Evolutionary conservation across 441 rosid species (phyloP), one percentile per base, ranked within the genome.

Genomic region (Raphanus hybrid): DNA sequence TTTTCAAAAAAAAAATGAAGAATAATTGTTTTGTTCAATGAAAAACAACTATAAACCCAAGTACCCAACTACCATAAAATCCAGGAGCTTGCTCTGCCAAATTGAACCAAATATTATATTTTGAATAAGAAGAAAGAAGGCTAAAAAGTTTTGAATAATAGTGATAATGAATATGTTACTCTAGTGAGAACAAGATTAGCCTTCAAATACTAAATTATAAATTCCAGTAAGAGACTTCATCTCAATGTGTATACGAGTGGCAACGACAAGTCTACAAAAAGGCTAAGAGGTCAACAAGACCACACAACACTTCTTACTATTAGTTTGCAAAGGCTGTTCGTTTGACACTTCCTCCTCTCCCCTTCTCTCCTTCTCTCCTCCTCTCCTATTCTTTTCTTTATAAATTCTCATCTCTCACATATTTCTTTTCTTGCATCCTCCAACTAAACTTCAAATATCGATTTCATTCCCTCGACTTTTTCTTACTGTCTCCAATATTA

Each of bases 231-330:
- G 63, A 54, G 27, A 37, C 26, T 37, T 73, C 14, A 37, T 73
- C 20, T 67, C 81, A 63, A 61, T 73, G 75, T 64, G 65, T 61
- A 18, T 67, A 27, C 14, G 77, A 29, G 79, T 75, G 79, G 71
- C 82, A 75, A 80, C 82, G 32, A 80, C 82, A 75, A 80, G 79
- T 80, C 82, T 80, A 27, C 71, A 65, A 48, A 75, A 70, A 70
- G 39, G 73, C 48, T 70, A 59, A 60, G 63, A 75, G 72, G 79
- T 70, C 79, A 80, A 75, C 76, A 70, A 75, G 69, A 80, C 82
- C 79, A 65, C 72, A 70, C 73, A 58, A 65, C 73, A 59, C 66
- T 78, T 74, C 71, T 69, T 74, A 79, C 75, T 20, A 55, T 74
- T 79, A 79, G 75, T 70, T 80, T 75, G 73, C 76, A 27, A 70